Percentiles rank a stretch among this genome's conserved stretches.
phyloP scores from a whole-genome alignment of 2,329 filamentous ascomycete species.

The Phaeosphaeriaceae sp. region DNA sequence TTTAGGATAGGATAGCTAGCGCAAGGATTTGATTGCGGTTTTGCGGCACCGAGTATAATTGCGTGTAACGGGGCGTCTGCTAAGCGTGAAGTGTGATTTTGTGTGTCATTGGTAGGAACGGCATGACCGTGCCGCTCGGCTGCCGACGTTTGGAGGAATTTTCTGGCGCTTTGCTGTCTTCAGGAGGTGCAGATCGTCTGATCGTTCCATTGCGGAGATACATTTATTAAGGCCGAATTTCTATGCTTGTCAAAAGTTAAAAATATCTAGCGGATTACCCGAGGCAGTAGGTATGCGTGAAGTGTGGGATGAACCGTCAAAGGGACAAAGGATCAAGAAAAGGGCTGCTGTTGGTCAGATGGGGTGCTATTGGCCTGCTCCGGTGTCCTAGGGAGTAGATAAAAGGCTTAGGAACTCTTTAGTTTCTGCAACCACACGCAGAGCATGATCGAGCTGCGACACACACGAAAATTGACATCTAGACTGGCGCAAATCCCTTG shows the following conservation, averaged over 20 bases:
- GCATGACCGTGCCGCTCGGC: neutral
- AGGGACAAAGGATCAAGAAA: neutral
- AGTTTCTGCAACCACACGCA: neutral
- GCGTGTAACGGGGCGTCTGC: neutral
- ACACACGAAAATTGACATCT: too few relatives aligned
- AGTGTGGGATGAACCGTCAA: neutral
- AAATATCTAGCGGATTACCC: neutral
- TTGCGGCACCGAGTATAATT: neutral
- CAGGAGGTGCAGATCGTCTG: neutral
- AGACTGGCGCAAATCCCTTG: neutral
- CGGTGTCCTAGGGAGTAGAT: neutral
- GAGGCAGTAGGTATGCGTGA: neutral
- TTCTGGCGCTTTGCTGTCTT: neutral
- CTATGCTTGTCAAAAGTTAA: neutral
- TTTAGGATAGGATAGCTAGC: neutral
- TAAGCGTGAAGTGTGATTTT: neutral
- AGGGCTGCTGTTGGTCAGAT: too few relatives aligned
- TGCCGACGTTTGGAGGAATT: neutral
- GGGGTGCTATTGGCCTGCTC: neutral
- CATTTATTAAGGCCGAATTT: neutral
- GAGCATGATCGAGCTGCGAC: too few relatives aligned
- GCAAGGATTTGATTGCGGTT: neutral
- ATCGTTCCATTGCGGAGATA: neutral
- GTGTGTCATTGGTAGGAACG: neutral
- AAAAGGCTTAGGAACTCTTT: neutral